Base-by-base conservation (phyloP, 345 rosid genomes). In the Salix suchowensis region DNA sequence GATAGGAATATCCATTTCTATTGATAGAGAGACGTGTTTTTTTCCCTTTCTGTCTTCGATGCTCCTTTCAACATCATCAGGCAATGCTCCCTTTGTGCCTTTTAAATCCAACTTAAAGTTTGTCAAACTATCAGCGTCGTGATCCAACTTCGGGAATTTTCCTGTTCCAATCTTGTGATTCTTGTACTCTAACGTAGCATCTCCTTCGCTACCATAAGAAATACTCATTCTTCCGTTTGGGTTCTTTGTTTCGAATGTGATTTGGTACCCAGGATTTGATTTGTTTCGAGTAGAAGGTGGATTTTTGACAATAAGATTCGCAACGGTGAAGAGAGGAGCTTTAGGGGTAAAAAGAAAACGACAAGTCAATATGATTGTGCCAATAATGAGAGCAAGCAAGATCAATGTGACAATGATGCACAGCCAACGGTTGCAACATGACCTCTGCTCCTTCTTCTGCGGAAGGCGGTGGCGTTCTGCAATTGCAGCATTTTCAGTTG, bases 401-500 rank as follows among this genome's bases (percentile, higher is more conserved):
- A 77, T 0, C 78, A 88, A 34, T 65, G 64, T 26, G 28, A 84
- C 24, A 39, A 83, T 65, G 37, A 77, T 66, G 76, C 80, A 82
- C n/a, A 77, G 54, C 64, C 77, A 66, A 23, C 84, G 72, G 36
- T 34, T 71, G 32, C 77, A 77, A 21, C 76, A 64, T 0, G 80
- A 14, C 39, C 19, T 74, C 5, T 28, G 70, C 1, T 74, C 77
- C 37, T 55, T 74, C 60, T 48, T 72, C 1, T 13, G 66, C 0
- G 88, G 86, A 9, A 81, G 85, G 23, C 69, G 78, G 12, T 74
- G 76, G 40, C 78, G 87, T 71, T 89, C 86, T 3, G 88, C 75
- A 9, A 85, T 82, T 30, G 81, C 72, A 74, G 96, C 91, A 2
- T 88, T 84, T 61, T 88, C 92, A 0, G 90, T 87, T 8, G 91